Evolutionary conservation across 257 asterid species (phyloP).

Genomic region (Solanum paucissectum): DNA sequence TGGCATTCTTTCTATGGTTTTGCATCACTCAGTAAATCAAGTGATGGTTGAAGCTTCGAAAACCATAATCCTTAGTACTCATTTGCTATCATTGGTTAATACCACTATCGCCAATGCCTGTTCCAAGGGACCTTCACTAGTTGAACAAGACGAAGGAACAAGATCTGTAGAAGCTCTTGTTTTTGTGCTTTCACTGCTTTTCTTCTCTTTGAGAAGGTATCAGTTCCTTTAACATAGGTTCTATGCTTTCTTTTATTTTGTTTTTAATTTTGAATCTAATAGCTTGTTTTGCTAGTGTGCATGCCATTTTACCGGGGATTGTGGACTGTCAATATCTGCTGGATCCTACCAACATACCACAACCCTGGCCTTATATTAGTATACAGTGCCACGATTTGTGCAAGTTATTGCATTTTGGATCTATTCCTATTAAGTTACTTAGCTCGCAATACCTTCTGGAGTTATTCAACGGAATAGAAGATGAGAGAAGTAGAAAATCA

Average conservation of each 20-base stretch:
- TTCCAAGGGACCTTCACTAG: constrained; percentile 64
- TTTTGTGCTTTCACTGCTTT: constrained; percentile 46
- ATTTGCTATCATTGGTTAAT: constrained; percentile 37
- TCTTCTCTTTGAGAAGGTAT: constrained; percentile 74
- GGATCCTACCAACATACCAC: constrained; percentile 20
- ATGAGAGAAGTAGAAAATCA: constrained; percentile 11
- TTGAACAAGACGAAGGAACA: constrained; percentile 62
- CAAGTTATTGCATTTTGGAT: constrained; percentile 82
- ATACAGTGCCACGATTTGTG: constrained; percentile 65
- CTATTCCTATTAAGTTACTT: constrained; percentile 45
- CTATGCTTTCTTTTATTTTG: not conserved
- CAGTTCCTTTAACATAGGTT: not conserved
- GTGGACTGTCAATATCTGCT: constrained; percentile 34
- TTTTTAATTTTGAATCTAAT: constrained; percentile 3
- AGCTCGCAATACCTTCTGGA: constrained; percentile 73
- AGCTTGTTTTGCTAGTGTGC: constrained; percentile 33
- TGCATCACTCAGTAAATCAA: constrained; percentile 64
- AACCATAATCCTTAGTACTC: constrained; percentile 47
- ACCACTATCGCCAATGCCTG: constrained; percentile 44
- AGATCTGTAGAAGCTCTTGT: constrained; percentile 49
- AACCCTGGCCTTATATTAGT: constrained; percentile 38
- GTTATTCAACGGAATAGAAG: constrained; percentile 42
- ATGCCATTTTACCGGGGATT: constrained; percentile 51
- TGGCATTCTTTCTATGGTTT: constrained; percentile 52
- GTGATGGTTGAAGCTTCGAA: constrained; percentile 68